Conservation (phyloP, 345 rosid genomes). For the Populus pruinosa region DNA sequence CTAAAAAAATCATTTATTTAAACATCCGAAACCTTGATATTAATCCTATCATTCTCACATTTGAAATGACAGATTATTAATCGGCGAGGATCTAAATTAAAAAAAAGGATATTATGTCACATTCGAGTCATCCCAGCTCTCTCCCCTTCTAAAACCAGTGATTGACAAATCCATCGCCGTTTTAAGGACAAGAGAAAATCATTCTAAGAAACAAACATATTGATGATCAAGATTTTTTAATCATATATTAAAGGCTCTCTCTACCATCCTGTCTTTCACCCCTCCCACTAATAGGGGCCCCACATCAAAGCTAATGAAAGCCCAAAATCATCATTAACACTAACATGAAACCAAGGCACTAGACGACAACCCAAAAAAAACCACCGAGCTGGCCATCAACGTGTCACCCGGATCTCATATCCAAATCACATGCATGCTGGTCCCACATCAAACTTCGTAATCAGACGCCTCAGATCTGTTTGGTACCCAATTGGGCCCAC, state of each 20-base stretch:
- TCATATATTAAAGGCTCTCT: background rate
- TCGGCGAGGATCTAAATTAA: no score
- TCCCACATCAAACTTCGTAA: constrained; percentile 1
- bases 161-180: no score
- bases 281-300: background rate
- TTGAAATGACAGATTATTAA: no score
- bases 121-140: no score
- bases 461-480: constrained; percentile 13
- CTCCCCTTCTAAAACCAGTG: no score
- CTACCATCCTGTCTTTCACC: background rate
- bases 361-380: no score
- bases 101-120: no score
- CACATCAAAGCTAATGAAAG: background rate
- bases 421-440: background rate
- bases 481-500: constrained; percentile 7
- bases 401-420: constrained; percentile 2
- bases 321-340: background rate
- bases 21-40: no score
- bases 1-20: no score
- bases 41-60: no score
- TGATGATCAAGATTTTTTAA: background rate
- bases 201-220: background rate
- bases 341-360: background rate
- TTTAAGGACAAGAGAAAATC: background rate
- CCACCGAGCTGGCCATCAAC: background rate